These are phyloP conservation scores for Mycena alexandri DNA, from an alignment of 768 basidiomycete genomes.

Conservation along the genomic window DNA sequence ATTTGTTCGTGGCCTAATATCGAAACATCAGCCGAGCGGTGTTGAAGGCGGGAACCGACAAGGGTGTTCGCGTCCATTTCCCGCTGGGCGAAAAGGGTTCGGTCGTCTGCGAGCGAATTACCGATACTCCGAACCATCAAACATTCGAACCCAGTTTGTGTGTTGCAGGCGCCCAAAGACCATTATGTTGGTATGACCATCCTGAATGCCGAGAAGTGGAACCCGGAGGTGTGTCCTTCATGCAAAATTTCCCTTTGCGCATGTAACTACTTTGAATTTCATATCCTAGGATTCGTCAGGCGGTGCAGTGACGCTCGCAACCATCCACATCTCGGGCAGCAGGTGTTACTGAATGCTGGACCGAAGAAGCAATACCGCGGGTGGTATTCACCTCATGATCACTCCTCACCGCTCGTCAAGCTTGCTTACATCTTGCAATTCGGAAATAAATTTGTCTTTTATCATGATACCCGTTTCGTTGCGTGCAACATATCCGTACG, in stretches of 20 bases:
- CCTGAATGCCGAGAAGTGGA: slow-evolving; percentile 25
- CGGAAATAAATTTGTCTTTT: too few relatives aligned
- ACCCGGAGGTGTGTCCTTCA: slow-evolving; percentile 14
- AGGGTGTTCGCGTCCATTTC: slow-evolving; percentile 37
- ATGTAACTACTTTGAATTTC: not conserved
- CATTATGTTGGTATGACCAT: slow-evolving; percentile 38
- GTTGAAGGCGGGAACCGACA: slow-evolving; percentile 28
- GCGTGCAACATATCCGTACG: too few relatives aligned
- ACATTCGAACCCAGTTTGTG: too few relatives aligned
- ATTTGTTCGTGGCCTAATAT: too few relatives aligned
- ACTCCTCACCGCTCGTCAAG: too few relatives aligned
- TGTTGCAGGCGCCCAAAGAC: slow-evolving; percentile 32
- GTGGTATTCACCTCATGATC: too few relatives aligned
- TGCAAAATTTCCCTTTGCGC: too few relatives aligned
- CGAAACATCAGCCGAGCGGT: slow-evolving; percentile 21
- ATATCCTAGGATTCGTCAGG: slow-evolving; percentile 24
- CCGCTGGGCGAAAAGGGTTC: slow-evolving; percentile 32
- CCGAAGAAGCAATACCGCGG: too few relatives aligned
- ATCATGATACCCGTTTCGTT: too few relatives aligned
- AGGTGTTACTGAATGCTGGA: slow-evolving; percentile 32
- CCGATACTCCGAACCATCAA: too few relatives aligned
- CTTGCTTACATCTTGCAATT: too few relatives aligned
- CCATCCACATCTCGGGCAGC: slow-evolving; percentile 31
- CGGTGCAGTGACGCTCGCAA: slow-evolving; percentile 25
- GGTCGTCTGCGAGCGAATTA: slow-evolving; percentile 39